Conservation (phyloP, 139 green algal genomes). For the Closterium sp. region DNA sequence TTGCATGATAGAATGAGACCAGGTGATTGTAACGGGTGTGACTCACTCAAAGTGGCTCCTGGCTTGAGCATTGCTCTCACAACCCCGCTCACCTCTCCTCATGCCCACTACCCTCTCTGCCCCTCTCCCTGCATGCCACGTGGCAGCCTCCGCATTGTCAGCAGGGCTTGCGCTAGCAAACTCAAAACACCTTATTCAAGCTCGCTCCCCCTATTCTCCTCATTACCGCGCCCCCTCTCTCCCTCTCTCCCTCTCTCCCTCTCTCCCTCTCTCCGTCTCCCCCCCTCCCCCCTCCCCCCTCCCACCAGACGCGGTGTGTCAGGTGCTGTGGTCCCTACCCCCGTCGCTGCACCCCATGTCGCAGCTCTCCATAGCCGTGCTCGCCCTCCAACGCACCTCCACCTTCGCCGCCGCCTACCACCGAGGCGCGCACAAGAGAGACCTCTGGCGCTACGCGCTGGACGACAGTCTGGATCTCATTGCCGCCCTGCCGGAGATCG, state of each 20-base stretch:
- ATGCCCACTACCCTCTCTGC: too few relatives aligned
- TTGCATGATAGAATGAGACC: too few relatives aligned
- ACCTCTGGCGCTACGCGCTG: conserved; percentile 81
- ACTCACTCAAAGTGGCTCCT: too few relatives aligned
- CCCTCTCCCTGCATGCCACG: background rate
- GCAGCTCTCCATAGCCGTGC: conserved; percentile 69
- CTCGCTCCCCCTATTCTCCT: background rate
- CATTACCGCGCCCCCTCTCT: too few relatives aligned
- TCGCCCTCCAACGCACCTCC: conserved; percentile 70
- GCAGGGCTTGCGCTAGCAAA: too few relatives aligned
- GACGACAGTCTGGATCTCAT: conserved; percentile 95
- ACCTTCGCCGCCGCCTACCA: conserved; percentile 84
- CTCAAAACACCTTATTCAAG: too few relatives aligned
- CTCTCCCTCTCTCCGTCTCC: background rate
- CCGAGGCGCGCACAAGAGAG: conserved; percentile 78
- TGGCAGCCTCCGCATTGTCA: too few relatives aligned
- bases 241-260: background rate
- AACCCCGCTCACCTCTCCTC: too few relatives aligned
- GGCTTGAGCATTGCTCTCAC: too few relatives aligned
- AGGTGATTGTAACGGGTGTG: too few relatives aligned
- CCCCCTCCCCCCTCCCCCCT: too few relatives aligned
- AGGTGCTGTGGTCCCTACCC: conserved; percentile 73
- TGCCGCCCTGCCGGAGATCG: conserved; percentile 85
- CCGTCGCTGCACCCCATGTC: conserved; percentile 88
- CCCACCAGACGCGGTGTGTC: conserved; percentile 45